phyloP scores from a whole-genome alignment of 2,329 filamentous ascomycete species.

The Macrophomina phaseolina region DNA sequence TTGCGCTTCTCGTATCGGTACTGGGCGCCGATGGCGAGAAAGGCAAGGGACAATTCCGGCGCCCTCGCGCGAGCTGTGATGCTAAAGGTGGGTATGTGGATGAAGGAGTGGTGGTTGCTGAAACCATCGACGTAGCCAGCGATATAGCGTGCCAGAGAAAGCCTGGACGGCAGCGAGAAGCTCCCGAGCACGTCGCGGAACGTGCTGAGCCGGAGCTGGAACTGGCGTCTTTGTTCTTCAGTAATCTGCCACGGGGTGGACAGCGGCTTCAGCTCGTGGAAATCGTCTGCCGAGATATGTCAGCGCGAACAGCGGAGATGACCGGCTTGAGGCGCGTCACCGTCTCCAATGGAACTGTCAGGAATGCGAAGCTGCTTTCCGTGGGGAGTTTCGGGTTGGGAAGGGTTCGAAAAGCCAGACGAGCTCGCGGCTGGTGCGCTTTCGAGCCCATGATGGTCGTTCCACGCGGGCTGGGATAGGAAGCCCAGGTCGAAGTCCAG shows the following conservation, averaged over 20 bases:
- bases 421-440: background rate
- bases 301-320: conserved; percentile 2
- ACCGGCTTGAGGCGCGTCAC: conserved; percentile 27
- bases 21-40: conserved; percentile 17
- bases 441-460: background rate
- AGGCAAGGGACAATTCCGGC: background rate
- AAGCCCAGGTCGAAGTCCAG: conserved; percentile 17
- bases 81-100: conserved; percentile 17
- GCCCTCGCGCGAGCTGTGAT: background rate
- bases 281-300: conserved; percentile 8
- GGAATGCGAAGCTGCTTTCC: conserved; percentile 2
- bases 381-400: background rate
- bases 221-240: conserved; percentile 11
- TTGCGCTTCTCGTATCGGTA: conserved; percentile 17
- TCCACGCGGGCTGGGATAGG: background rate
- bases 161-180: conserved; percentile 13
- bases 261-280: conserved; percentile 25
- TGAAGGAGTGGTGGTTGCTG: conserved; percentile 18
- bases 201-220: background rate
- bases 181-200: background rate
- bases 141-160: conserved; percentile 7
- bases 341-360: conserved; percentile 13
- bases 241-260: conserved; percentile 15
- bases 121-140: conserved; percentile 20
- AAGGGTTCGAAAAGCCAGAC: too few species aligned